Percentiles rank a stretch among this genome's conserved stretches.
Evolutionary conservation across 192 early-diverging fungal genomes (phyloP).

Genomic region (Pilobolus umbonatus): DNA sequence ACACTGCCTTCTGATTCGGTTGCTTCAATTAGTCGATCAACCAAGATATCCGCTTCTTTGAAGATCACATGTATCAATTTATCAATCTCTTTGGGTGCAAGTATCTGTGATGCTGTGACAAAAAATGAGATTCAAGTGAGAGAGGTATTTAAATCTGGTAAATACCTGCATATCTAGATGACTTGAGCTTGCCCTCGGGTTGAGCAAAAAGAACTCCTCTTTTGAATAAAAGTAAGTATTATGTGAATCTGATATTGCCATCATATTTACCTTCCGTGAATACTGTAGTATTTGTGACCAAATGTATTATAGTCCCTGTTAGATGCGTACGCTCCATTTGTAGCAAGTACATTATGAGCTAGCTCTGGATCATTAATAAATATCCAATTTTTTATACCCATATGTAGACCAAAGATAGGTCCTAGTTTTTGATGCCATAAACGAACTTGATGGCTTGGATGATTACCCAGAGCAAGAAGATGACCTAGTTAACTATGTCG

Average conservation of each 20-base stretch:
- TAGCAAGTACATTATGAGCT: conserved; percentile 11
- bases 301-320: not conserved
- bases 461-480: not conserved
- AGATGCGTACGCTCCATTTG: not conserved
- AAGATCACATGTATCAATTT: not conserved
- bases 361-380: conserved; percentile 3
- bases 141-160: not conserved
- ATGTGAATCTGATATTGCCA: not conserved
- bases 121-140: not conserved
- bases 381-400: conserved; percentile 13
- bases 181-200: not conserved
- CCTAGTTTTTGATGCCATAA: conserved; percentile 6
- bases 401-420: not conserved
- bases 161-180: not conserved
- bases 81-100: not conserved
- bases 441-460: not conserved
- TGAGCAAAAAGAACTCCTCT: not conserved
- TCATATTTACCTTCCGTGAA: not conserved
- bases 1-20: conserved; percentile 4
- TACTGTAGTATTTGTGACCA: not conserved
- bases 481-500: not conserved
- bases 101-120: not conserved
- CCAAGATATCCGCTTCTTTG: not conserved
- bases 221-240: not conserved
- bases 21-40: not conserved